These are phyloP conservation scores for Hygrophoropsis aurantiaca DNA, from an alignment of 768 basidiomycete species.

Conservation along the genomic window DNA sequence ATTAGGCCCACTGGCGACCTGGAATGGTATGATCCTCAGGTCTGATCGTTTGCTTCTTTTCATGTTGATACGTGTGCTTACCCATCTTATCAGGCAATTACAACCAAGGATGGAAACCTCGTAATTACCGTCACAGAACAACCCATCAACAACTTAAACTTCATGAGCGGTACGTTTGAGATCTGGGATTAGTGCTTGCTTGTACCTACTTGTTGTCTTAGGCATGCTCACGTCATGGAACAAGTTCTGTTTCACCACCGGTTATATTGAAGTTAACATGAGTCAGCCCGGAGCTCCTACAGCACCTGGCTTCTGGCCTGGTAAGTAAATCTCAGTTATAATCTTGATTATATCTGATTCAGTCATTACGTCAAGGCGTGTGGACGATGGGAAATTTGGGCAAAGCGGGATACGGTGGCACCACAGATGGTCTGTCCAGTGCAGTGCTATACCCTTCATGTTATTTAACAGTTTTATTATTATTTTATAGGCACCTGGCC, in stretches of 20 bases:
- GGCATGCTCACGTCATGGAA: constrained; percentile 88
- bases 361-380: constrained; percentile 38
- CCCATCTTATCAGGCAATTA: constrained; percentile 47
- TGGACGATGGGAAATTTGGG: constrained; percentile 83
- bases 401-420: constrained; percentile 86
- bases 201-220: constrained; percentile 17
- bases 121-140: constrained; percentile 77
- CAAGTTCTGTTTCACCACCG: constrained; percentile 92
- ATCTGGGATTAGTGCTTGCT: constrained; percentile 1
- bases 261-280: constrained; percentile 82
- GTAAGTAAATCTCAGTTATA: constrained; percentile 40
- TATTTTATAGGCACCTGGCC: constrained; percentile 56
- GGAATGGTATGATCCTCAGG: constrained; percentile 83
- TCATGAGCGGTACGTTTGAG: constrained; percentile 61
- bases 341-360: constrained; percentile 4
- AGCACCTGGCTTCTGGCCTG: constrained; percentile 85
- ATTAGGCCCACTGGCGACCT: constrained; percentile 65
- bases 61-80: constrained; percentile 1
- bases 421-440: constrained; percentile 65
- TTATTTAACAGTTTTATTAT: not conserved
- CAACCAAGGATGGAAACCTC: constrained; percentile 75
- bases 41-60: constrained; percentile 27
- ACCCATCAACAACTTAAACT: constrained; percentile 78
- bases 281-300: constrained; percentile 66
- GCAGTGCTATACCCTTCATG: constrained; percentile 1